Percentiles rank a stretch among this genome's conserved stretches.
phyloP scores from a whole-genome alignment of 768 basidiomycete genomes.

The Termitomyces sp. region DNA sequence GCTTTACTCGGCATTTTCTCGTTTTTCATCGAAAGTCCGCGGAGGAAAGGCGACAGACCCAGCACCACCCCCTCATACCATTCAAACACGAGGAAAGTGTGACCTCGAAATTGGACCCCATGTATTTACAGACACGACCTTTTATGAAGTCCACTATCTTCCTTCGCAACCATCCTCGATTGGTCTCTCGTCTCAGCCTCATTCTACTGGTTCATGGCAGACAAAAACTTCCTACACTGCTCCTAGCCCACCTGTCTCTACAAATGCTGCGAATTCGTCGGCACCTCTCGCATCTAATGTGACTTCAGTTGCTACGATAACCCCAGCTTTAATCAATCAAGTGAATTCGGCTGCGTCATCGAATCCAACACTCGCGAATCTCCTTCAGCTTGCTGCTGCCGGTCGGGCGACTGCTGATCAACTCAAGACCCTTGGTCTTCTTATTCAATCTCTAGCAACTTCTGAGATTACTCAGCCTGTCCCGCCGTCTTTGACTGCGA shows the following conservation, averaged over 20 bases:
- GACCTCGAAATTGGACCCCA: conserved; percentile 75
- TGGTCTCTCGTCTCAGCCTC: conserved; percentile 17
- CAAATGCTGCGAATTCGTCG: conserved; percentile 14
- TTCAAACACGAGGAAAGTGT: conserved; percentile 60
- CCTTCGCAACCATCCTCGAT: conserved; percentile 19
- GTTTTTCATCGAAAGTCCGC: conserved; percentile 63
- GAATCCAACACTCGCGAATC: conserved; percentile 62
- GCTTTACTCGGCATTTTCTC: conserved; percentile 62
- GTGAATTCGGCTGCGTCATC: conserved; percentile 62
- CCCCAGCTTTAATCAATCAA: conserved; percentile 52
- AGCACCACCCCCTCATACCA: conserved; percentile 59
- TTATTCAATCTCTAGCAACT: conserved; percentile 62
- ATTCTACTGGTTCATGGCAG: conserved; percentile 20
- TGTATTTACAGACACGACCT: conserved; percentile 55
- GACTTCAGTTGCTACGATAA: conserved; percentile 39
- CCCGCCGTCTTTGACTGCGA: conserved; percentile 6
- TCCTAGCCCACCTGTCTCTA: conserved; percentile 6
- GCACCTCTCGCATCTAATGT: conserved; percentile 41
- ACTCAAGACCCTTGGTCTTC: conserved; percentile 59
- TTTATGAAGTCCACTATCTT: conserved; percentile 73
- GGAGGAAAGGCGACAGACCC: conserved; percentile 48
- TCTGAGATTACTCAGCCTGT: conserved; percentile 16
- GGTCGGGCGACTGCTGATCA: conserved; percentile 60
- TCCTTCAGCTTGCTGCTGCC: conserved; percentile 59
- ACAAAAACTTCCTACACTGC: conserved; percentile 20